Percentiles rank a stretch among this genome's conserved stretches.
These are phyloP conservation scores for Cryptosporidium muris DNA, from an alignment of 169 alveolate species.

Conservation along the genomic window DNA sequence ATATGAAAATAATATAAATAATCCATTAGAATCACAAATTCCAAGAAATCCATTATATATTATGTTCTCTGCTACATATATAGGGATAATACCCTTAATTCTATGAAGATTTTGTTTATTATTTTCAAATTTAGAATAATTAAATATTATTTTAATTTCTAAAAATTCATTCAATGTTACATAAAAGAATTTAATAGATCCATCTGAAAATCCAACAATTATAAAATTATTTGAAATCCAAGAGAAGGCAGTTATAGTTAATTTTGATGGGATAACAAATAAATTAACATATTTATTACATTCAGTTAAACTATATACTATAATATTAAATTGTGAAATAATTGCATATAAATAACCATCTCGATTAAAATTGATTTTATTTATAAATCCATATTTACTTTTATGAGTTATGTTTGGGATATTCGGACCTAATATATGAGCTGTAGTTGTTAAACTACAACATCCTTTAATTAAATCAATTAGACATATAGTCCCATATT, in stretches of 20 bases:
- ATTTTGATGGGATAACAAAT: not conserved
- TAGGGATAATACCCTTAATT: conserved; percentile 22
- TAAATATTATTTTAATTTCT: not conserved
- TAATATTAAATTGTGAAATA: conserved; percentile 20
- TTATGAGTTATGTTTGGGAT: not conserved
- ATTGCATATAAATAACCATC: conserved; percentile 25
- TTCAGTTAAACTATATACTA: conserved; percentile 8
- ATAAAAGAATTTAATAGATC: not conserved
- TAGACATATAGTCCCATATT: conserved; percentile 24
- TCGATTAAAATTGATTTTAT: not conserved
- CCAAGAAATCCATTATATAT: conserved; percentile 1
- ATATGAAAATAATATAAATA: conserved; percentile 24
- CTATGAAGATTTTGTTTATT: not conserved
- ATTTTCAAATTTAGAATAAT: not conserved
- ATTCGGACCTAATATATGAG: not conserved
- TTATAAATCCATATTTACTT: conserved; percentile 7
- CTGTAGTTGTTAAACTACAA: not conserved
- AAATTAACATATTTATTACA: not conserved
- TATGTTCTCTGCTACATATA: not conserved
- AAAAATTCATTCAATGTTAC: not conserved
- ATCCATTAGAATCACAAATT: conserved; percentile 42
- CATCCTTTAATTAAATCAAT: conserved; percentile 16
- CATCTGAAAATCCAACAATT: conserved; percentile 37
- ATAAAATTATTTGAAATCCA: conserved; percentile 14
- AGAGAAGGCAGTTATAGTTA: conserved; percentile 22